Base-by-base conservation (phyloP, 345 rosid species). In the Hypericum perforatum region DNA sequence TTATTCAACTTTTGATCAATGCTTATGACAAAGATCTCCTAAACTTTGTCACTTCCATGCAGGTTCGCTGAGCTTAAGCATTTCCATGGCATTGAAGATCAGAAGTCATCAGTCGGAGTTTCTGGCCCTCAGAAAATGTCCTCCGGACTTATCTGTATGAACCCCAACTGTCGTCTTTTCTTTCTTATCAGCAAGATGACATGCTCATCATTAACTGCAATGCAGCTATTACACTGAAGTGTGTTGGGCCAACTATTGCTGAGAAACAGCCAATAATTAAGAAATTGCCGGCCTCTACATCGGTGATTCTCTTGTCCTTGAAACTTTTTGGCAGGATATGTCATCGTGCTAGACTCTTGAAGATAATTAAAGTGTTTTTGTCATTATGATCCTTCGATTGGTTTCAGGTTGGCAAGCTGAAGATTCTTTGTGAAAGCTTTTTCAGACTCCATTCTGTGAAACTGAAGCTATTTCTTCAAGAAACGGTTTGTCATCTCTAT, bases 171-270 rank as follows among this genome's bases (percentile, higher is more conserved):
- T 52, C 37, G 37, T 41, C 7, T 47, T 22, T 16, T 9, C 61
- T 37, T 14, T 41, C 44, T 61, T 11, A 32, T 38, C 15, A 13
- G 12, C n/a, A 56, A 47, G 5, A 8, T 0, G 38, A 6, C 9
- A 10, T 16, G 15, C 12, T 14, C 6, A 11, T 51, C 9, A 43
- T 39, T 50, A 15, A 69, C 59, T 13, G 50, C 53, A 55, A 11
- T 82, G 78, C 84, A 92, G 98, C 89, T 46, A 50, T 92, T 69
- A 77, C 79, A 49, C 65, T 92, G 22, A 85, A 88, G 71, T 88
- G 91, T 36, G 84, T 85, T 52, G 95, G 85, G 54, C 73, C 94
- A 59, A 83, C 98, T 0, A 70, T 77, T 40, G 89, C 97, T n/a
- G 95, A 92, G 77, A 88, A 83, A 64, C 80, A 78, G 32, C 70